Percentiles rank a stretch among this genome's conserved stretches.
Evolutionary conservation across 495 filamentous ascomycete genomes (phyloP).

Genomic region (Penicillium lividum): DNA sequence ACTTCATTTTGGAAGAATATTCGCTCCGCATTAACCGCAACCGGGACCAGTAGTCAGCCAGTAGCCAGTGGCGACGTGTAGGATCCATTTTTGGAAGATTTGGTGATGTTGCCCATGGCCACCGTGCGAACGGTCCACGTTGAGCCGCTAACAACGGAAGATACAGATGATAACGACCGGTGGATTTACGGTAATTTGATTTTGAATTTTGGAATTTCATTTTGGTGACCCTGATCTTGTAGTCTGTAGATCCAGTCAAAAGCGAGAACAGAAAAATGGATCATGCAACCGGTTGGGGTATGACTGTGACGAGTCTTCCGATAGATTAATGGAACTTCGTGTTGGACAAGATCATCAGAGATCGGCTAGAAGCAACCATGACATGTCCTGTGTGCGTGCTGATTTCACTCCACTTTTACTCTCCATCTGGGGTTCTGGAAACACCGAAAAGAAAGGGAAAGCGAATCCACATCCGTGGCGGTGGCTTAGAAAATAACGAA

Average conservation of each 20-base stretch:
- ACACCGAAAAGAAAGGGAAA: constrained; percentile 21
- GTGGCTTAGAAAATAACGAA: constrained; percentile 24
- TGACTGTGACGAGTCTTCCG: constrained; percentile 22
- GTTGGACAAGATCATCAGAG: constrained; percentile 10
- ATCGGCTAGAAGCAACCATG: constrained; percentile 6
- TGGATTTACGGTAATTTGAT: background rate
- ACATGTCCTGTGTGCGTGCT: constrained; percentile 6
- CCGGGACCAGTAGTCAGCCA: constrained; percentile 19
- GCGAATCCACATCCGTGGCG: constrained; percentile 26
- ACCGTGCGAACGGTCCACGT: constrained; percentile 19
- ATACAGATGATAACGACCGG: constrained; percentile 9
- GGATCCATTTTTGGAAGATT: constrained; percentile 19
- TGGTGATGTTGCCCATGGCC: constrained; percentile 7
- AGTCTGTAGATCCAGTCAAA: background rate
- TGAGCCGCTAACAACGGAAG: constrained; percentile 1
- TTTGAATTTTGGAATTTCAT: background rate
- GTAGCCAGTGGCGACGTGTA: constrained; percentile 15
- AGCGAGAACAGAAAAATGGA: no score
- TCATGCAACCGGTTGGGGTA: constrained; percentile 18
- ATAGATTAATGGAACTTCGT: background rate
- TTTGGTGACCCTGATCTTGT: background rate
- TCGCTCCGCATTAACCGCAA: constrained; percentile 22
- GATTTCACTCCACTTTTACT: background rate
- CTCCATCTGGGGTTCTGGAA: constrained; percentile 37
- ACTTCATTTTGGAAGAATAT: background rate